Conservation (phyloP, 2,329 filamentous ascomycete species). For the Sporothrix dimorphospora region DNA sequence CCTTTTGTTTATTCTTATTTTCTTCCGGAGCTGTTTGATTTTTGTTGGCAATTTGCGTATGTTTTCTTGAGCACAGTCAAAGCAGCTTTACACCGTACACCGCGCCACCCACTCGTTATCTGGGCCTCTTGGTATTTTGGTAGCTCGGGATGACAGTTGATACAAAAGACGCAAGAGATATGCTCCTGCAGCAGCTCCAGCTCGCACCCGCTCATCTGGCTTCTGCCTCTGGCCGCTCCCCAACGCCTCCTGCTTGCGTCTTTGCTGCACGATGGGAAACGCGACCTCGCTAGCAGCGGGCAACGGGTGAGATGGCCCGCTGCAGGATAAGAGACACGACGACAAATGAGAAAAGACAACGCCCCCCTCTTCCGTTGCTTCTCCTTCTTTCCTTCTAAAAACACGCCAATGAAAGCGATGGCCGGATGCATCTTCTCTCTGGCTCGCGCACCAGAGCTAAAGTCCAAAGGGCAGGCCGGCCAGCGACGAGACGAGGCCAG, state of each 20-base stretch:
- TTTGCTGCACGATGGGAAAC: slow-evolving; percentile 1
- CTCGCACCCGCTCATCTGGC: background rate
- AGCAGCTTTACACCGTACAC: background rate
- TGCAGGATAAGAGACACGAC: background rate
- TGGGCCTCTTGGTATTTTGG: background rate
- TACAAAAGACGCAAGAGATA: background rate
- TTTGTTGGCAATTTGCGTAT: no score
- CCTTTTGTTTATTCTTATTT: background rate
- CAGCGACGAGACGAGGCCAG: slow-evolving; percentile 5
- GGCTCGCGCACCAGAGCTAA: background rate
- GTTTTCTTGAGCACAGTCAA: background rate
- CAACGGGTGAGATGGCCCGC: background rate
- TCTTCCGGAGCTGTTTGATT: background rate
- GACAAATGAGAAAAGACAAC: background rate
- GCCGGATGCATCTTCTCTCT: background rate
- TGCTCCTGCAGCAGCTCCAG: background rate
- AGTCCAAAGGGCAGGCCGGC: background rate
- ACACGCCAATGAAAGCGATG: background rate
- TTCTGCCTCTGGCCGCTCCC: background rate
- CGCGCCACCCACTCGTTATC: background rate
- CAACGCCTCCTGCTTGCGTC: background rate
- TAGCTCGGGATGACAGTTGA: background rate
- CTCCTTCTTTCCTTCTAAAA: background rate
- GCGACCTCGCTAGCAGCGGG: background rate
- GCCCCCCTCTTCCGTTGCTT: background rate